These are phyloP conservation scores for Clarkia xantiana DNA, from an alignment of 345 rosid species.

Conservation along the genomic window DNA sequence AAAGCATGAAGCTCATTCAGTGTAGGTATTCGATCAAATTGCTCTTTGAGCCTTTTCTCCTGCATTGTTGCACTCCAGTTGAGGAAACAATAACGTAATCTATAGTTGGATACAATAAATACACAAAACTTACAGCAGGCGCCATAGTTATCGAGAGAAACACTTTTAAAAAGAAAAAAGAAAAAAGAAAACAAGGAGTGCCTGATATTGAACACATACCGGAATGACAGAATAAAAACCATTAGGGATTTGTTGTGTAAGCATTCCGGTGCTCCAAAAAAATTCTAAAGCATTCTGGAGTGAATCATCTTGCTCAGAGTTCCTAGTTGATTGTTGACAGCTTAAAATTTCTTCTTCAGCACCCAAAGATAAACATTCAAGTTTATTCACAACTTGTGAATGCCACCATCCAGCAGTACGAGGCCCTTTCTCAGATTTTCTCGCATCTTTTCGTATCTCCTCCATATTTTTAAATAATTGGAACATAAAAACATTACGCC, in stretches of 20 bases:
- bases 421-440: conserved; percentile 57
- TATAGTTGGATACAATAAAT: too few species aligned
- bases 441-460: conserved; percentile 57
- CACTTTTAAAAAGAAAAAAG: too few species aligned
- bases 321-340: conserved; percentile 44
- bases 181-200: too few species aligned
- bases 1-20: conserved; percentile 77
- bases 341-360: conserved; percentile 56
- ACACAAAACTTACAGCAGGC: too few species aligned
- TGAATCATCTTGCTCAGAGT: conserved; percentile 48
- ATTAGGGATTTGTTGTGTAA: conserved; percentile 67
- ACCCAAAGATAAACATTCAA: conserved; percentile 55
- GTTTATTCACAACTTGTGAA: conserved; percentile 64
- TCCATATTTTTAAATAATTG: conserved; percentile 53
- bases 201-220: conserved; percentile 10
- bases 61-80: too few species aligned
- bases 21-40: conserved; percentile 58
- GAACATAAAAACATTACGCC: conserved; percentile 50
- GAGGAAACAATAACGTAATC: too few species aligned
- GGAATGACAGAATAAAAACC: conserved; percentile 81
- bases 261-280: conserved; percentile 84
- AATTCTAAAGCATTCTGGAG: conserved; percentile 64
- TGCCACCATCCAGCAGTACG: conserved; percentile 72
- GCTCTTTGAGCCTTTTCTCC: conserved; percentile 44
- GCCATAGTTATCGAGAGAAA: too few species aligned